Conservation (phyloP, 352 stramenopile species). For the Globisporangium solare region DNA sequence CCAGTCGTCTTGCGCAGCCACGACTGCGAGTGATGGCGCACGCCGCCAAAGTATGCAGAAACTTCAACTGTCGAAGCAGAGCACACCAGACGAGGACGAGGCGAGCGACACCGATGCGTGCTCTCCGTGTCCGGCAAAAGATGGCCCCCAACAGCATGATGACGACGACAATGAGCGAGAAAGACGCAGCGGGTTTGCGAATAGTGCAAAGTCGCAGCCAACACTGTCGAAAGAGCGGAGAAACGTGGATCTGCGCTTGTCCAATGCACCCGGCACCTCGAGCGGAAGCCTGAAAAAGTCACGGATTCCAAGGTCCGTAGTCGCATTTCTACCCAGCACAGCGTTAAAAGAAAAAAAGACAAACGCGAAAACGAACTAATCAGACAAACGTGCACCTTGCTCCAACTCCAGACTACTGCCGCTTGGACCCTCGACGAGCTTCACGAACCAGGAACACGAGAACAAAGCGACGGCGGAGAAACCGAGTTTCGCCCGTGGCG, state of each 20-base stretch:
- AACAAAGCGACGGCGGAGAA: slow-evolving; percentile 3
- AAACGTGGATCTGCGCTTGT: not conserved
- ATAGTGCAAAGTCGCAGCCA: not conserved
- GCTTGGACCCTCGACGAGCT: slow-evolving; percentile 20
- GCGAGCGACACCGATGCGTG: not conserved
- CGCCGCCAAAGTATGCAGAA: slow-evolving; percentile 1
- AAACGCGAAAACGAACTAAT: too few species aligned
- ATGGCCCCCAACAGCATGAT: not conserved
- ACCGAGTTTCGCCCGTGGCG: slow-evolving; percentile 13
- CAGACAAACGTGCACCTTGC: not conserved
- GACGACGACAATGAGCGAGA: slow-evolving; percentile 15
- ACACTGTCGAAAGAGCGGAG: not conserved
- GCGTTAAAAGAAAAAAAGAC: too few species aligned
- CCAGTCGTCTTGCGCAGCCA: slow-evolving; percentile 5
- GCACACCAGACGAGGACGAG: not conserved
- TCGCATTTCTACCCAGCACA: not conserved
- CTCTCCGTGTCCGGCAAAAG: not conserved
- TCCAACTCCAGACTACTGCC: slow-evolving; percentile 32
- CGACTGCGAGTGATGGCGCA: slow-evolving; percentile 3
- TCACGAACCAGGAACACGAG: slow-evolving; percentile 10
- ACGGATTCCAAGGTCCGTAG: slow-evolving; percentile 12
- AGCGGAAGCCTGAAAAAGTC: slow-evolving; percentile 7
- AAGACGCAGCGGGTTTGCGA: too few species aligned
- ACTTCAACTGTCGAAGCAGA: slow-evolving; percentile 3
- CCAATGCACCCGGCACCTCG: not conserved